Percentiles rank a stretch among this genome's conserved stretches.
These are phyloP conservation scores for Candida alai DNA, from an alignment of 805 yeast species.

Conservation along the genomic window DNA sequence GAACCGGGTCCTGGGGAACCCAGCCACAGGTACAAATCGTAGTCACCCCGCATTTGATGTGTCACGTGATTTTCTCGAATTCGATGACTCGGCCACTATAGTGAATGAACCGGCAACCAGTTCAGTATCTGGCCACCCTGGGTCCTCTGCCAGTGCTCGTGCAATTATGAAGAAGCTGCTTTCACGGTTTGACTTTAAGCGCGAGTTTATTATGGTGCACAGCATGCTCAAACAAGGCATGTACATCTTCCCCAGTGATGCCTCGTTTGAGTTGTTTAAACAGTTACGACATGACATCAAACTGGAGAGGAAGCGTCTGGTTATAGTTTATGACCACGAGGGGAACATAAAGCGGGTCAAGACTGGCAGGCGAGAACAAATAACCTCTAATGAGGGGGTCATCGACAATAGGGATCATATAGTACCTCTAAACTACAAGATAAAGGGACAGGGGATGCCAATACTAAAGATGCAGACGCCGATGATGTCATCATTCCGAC, in stretches of 20 bases:
- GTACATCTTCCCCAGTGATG: conserved; percentile 28
- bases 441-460: conserved; percentile 34
- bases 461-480: conserved; percentile 33
- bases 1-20: neutral
- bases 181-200: conserved; percentile 22
- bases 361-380: conserved; percentile 7
- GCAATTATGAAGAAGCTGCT: conserved; percentile 20
- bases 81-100: conserved; percentile 19
- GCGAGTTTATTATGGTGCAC: conserved; percentile 27
- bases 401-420: conserved; percentile 30
- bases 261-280: conserved; percentile 27
- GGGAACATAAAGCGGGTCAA: conserved; percentile 16
- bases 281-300: conserved; percentile 19
- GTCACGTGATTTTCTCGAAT: neutral
- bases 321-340: conserved; percentile 17
- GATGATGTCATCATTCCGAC: conserved; percentile 32
- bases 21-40: too few relatives aligned
- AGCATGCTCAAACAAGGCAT: conserved; percentile 28
- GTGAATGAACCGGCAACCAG: conserved; percentile 15
- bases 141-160: too few relatives aligned
- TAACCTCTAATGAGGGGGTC: conserved; percentile 5
- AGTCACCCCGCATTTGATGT: neutral
- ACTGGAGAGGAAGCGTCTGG: conserved; percentile 18
- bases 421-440: conserved; percentile 28
- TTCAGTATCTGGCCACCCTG: too few relatives aligned